These are phyloP conservation scores for Podospora fimiseda DNA, from an alignment of 495 filamentous ascomycete genomes.

Conservation along the genomic window DNA sequence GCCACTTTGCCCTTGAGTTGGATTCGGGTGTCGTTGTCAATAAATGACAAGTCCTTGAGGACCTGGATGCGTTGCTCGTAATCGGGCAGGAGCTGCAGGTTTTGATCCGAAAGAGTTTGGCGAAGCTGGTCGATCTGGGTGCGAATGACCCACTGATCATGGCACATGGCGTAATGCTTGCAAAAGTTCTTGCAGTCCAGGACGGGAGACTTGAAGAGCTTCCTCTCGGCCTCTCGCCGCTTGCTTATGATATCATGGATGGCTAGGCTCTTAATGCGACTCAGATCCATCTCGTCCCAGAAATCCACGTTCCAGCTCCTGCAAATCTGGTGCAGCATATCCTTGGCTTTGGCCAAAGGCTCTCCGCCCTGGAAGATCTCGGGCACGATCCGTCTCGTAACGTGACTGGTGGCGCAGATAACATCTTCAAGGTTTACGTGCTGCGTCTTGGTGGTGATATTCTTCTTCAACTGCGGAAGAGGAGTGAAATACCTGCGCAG, in stretches of 20 bases:
- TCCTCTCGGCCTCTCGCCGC: constrained; percentile 54
- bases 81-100: constrained; percentile 92
- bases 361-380: constrained; percentile 46
- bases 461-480: constrained; percentile 50
- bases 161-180: constrained; percentile 89
- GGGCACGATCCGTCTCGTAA: constrained; percentile 56
- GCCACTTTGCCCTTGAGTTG: constrained; percentile 97
- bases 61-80: constrained; percentile 94
- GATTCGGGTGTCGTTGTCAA: constrained; percentile 76
- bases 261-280: constrained; percentile 67
- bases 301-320: constrained; percentile 60
- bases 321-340: constrained; percentile 56
- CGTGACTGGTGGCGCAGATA: constrained; percentile 71
- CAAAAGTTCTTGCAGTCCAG: constrained; percentile 66
- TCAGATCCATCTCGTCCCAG: constrained; percentile 86
- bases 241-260: constrained; percentile 67
- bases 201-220: constrained; percentile 52
- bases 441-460: constrained; percentile 57
- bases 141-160: constrained; percentile 90
- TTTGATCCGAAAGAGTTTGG: constrained; percentile 88
- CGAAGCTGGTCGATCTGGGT: constrained; percentile 82
- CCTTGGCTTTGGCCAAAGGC: constrained; percentile 39
- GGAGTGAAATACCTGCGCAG: constrained; percentile 56
- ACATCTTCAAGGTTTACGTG: constrained; percentile 66
- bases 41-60: constrained; percentile 81